Base-by-base conservation (phyloP, 345 rosid species). In the Syzygium jambos region DNA sequence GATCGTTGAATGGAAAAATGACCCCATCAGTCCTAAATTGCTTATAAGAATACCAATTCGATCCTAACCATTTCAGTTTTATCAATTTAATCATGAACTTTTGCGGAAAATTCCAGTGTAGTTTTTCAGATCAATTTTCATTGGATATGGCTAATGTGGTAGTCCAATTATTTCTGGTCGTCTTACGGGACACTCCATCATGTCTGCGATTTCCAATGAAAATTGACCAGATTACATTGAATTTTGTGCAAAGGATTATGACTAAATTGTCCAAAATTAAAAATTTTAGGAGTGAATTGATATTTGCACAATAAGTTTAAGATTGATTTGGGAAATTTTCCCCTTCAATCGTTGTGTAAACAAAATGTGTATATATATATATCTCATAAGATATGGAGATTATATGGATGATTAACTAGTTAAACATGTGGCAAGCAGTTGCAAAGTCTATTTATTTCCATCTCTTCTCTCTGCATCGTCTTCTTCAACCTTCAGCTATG, bases 81-180 rank as follows among this genome's bases (percentile, higher is more conserved):
- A 3, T 3, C 12, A 34, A 73, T 41, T 34, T 34, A 34, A 7
- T 73, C 2, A 1, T 34, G 0, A 73, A 73, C 2, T 5, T 9
- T 9, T 19, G 5, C 13, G 9, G 2, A 3, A 73, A 11, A 4
- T 73, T 73, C 13, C 5, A 21, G 21, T 73, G 6, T 73, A 73
- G 4, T 22, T 5, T 10, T 9, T 16, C 12, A 2, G 13, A 38
- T 9, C 3, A 21, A 1, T 19, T 10, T 38, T 73, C 10, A 9
- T 19, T 1, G 9, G 9, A 61, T 6, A 6, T 59, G 11, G 5
- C 3, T 25, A 0, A 61, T n/a, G 14, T 0, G 0, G 0, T 27
- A 61, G 34, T 61, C 34, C 2, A 14, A 1, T 61, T 13, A n/a
- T 61, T 6, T 5, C 13, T 0, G 19, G 73, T 4, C 2, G 0